phyloP scores from a whole-genome alignment of 176 grass and related monocot genomes.

The Ampelocalamus luodianensis region DNA sequence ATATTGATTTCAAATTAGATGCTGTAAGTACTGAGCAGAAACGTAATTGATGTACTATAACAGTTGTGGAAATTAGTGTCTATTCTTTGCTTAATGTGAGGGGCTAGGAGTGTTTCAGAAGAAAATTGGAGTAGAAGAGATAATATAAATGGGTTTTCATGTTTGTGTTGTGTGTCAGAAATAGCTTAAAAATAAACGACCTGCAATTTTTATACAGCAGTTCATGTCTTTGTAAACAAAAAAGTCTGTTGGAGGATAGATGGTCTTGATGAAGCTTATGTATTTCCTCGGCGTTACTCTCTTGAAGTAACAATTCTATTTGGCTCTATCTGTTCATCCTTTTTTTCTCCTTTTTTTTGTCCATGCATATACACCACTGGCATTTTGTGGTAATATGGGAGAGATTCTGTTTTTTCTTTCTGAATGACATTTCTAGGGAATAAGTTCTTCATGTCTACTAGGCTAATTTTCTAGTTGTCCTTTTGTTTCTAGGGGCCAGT shows the following conservation, averaged over 20 bases:
- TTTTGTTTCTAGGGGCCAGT: not conserved
- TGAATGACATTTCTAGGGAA: conserved; percentile 9
- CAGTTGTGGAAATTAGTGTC: not conserved
- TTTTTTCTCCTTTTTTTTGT: not conserved
- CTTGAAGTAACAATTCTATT: conserved; percentile 18
- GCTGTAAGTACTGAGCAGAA: conserved; percentile 1
- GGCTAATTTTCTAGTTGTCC: conserved; percentile 1
- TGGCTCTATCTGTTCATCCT: not conserved
- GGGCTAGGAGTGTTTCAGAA: not conserved
- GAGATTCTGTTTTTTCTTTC: not conserved
- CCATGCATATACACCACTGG: not conserved
- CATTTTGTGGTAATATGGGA: not conserved
- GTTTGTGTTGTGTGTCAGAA: not conserved
- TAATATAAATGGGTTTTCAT: not conserved
- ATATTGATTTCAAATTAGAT: conserved; percentile 20
- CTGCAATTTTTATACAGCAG: not conserved
- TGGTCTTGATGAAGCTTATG: conserved; percentile 23
- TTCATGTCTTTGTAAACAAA: not conserved
- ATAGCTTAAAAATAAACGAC: conserved; percentile 18
- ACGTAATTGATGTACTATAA: not conserved
- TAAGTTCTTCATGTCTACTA: conserved; percentile 37
- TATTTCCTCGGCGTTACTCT: not conserved
- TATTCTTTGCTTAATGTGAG: conserved; percentile 1
- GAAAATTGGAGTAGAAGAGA: not conserved
- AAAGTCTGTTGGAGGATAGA: conserved; percentile 11